phyloP scores from a whole-genome alignment of 78 protist genomes.

The Creolimax fragrantissima region DNA sequence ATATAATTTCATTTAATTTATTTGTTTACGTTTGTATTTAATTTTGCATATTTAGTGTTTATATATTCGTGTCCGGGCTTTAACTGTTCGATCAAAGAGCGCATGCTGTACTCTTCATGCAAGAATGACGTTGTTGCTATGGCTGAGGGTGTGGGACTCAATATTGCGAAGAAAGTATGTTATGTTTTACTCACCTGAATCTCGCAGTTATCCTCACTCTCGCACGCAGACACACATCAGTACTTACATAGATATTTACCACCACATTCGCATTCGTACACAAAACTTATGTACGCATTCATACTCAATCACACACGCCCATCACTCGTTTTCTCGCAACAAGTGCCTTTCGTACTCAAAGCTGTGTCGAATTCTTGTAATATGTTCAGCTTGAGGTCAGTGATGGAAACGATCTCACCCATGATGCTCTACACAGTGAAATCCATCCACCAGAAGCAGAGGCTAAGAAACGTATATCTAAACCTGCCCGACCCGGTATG shows the following conservation, averaged over 20 bases:
- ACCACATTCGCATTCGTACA: background rate
- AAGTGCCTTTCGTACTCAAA: background rate
- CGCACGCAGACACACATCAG: background rate
- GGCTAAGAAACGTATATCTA: background rate
- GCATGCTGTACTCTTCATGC: background rate
- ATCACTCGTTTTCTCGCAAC: background rate
- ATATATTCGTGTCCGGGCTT: background rate
- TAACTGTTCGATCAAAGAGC: background rate
- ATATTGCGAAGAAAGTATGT: background rate
- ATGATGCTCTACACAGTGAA: background rate
- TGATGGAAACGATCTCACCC: background rate
- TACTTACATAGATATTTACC: background rate
- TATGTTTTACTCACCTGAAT: background rate
- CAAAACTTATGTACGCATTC: background rate
- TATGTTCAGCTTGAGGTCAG: background rate
- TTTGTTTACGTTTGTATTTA: background rate
- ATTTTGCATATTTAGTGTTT: background rate
- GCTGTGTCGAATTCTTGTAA: background rate
- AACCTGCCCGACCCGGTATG: background rate
- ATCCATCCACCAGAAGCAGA: background rate
- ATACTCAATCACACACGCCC: background rate
- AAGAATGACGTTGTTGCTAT: background rate
- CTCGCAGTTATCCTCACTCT: background rate
- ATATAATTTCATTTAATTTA: too few species aligned
- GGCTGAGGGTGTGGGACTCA: background rate